Evolutionary conservation across 2,329 filamentous ascomycete genomes (phyloP).

Genomic region (Phialemonium atrogriseum): DNA sequence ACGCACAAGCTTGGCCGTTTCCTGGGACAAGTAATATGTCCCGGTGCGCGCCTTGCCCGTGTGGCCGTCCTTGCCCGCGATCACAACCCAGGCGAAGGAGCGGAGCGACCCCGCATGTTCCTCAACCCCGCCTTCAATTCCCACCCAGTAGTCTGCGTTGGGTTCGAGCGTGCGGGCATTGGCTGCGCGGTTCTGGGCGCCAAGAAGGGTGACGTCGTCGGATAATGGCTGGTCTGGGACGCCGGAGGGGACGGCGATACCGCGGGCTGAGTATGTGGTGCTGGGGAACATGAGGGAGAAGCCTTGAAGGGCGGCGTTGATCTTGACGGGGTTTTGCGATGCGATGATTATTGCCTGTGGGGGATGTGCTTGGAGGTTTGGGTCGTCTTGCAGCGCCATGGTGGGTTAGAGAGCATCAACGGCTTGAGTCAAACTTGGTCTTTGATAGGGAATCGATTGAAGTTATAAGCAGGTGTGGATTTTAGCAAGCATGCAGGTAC

Average conservation of each 20-base stretch:
- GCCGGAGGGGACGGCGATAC: conserved; percentile 25
- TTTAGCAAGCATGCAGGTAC: too few relatives aligned
- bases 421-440: too few relatives aligned
- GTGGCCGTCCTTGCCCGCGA: conserved; percentile 18
- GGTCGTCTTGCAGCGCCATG: too few relatives aligned
- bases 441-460: too few relatives aligned
- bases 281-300: conserved; percentile 27
- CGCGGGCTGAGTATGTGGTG: conserved; percentile 14
- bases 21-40: conserved; percentile 26
- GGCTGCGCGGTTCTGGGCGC: conserved; percentile 27
- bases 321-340: conserved; percentile 31
- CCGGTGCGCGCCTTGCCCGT: conserved; percentile 28
- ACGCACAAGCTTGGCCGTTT: conserved; percentile 24
- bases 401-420: too few relatives aligned
- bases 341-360: conserved; percentile 22
- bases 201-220: conserved; percentile 27
- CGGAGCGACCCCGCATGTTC: conserved; percentile 17
- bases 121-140: conserved; percentile 32
- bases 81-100: conserved; percentile 32
- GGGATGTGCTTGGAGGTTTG: too few relatives aligned
- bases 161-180: conserved; percentile 21
- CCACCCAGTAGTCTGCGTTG: conserved; percentile 29
- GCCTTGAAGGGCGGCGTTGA: conserved; percentile 25
- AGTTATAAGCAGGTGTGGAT: too few relatives aligned
- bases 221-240: conserved; percentile 31